Evolutionary conservation across 352 stramenopile species (phyloP).

Genomic region (Plasmopara viticola): DNA sequence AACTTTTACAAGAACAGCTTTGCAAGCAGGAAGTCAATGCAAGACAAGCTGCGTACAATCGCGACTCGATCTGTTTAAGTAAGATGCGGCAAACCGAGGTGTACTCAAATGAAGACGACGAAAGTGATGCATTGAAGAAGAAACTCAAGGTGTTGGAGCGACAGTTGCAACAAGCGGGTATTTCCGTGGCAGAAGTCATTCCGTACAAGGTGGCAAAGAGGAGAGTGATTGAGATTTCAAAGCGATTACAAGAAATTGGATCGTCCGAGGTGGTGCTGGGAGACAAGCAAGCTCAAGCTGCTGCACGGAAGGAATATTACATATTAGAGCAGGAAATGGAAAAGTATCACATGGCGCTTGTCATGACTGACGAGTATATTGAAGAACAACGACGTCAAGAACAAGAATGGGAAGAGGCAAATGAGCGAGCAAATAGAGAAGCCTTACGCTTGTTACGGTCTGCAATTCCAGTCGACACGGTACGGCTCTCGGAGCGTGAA

Average conservation of each 20-base stretch:
- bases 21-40: conserved; percentile 49
- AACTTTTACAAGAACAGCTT: conserved; percentile 48
- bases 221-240: conserved; percentile 77
- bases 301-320: conserved; percentile 80
- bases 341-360: conserved; percentile 85
- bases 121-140: conserved; percentile 50
- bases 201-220: conserved; percentile 77
- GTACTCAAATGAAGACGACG: conserved; percentile 31
- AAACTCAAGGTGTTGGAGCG: conserved; percentile 69
- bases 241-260: conserved; percentile 80
- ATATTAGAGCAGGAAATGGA: conserved; percentile 88
- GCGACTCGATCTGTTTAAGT: conserved; percentile 56
- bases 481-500: conserved; percentile 69
- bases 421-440: conserved; percentile 40
- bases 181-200: conserved; percentile 85
- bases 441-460: conserved; percentile 55
- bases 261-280: conserved; percentile 52
- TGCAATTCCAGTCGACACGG: conserved; percentile 78
- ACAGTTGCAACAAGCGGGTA: conserved; percentile 65
- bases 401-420: conserved; percentile 63
- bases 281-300: conserved; percentile 36
- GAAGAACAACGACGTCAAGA: conserved; percentile 66
- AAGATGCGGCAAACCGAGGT: conserved; percentile 38
- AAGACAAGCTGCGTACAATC: conserved; percentile 35
- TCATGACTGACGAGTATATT: conserved; percentile 87